Percentiles rank a stretch among this genome's conserved stretches.
These are phyloP conservation scores for Hericium coralloides DNA, from an alignment of 768 basidiomycete species.

Conservation along the genomic window DNA sequence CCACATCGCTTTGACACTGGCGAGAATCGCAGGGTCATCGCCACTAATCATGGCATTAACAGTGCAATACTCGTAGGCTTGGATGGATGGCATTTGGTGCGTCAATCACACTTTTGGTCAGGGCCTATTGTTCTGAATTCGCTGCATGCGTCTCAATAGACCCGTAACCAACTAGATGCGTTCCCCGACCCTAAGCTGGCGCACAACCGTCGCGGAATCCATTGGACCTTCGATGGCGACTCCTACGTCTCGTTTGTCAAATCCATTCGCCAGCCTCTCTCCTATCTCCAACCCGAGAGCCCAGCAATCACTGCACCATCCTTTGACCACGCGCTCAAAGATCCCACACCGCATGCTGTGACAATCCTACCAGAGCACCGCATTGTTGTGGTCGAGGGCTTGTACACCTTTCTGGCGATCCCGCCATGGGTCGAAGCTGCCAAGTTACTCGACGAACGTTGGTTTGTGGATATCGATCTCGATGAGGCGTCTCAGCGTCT, in stretches of 20 bases:
- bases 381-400: constrained; percentile 80
- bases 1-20: too few relatives aligned
- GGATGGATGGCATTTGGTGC: constrained; percentile 85
- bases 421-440: constrained; percentile 67
- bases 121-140: too few relatives aligned
- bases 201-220: constrained; percentile 70
- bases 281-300: not conserved
- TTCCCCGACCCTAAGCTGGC: constrained; percentile 73
- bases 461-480: constrained; percentile 57
- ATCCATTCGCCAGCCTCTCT: constrained; percentile 35
- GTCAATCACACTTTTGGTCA: not conserved
- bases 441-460: constrained; percentile 63
- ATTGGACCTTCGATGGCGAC: constrained; percentile 86
- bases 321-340: constrained; percentile 84
- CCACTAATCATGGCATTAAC: too few relatives aligned
- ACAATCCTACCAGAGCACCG: constrained; percentile 55
- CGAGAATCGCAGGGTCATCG: too few relatives aligned
- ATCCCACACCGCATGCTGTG: constrained; percentile 58
- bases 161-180: constrained; percentile 65
- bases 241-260: constrained; percentile 63
- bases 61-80: constrained; percentile 63
- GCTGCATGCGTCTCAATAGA: constrained; percentile 10
- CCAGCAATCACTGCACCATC: constrained; percentile 57
- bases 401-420: constrained; percentile 76
- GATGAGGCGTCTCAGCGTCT: constrained; percentile 50